Evolutionary conservation across 345 rosid species (phyloP).

Genomic region (Gossypium thurberi): DNA sequence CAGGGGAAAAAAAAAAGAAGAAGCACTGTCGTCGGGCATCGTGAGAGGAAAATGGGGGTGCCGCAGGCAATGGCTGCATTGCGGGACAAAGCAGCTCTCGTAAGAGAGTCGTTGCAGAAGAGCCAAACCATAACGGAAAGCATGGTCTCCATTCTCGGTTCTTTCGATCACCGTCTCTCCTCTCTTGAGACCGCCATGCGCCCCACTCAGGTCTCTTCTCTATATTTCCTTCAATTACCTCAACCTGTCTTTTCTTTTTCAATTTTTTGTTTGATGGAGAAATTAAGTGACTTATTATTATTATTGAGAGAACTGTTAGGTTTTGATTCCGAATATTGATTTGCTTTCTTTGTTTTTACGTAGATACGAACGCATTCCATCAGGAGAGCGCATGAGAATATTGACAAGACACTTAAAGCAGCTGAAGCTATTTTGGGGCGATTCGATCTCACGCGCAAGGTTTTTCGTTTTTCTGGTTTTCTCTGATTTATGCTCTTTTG

Average conservation of each 20-base stretch:
- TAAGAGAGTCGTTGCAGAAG: slow-evolving; percentile 64
- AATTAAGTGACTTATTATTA: background rate
- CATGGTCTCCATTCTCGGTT: slow-evolving; percentile 91
- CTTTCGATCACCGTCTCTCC: slow-evolving; percentile 96
- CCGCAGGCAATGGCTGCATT: slow-evolving; percentile 62
- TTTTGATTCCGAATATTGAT: background rate
- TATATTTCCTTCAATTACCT: background rate
- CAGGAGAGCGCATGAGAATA: slow-evolving; percentile 84
- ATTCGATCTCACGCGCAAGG: slow-evolving; percentile 81
- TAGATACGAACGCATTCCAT: slow-evolving; percentile 91
- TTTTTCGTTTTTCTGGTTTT: background rate
- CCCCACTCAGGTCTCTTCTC: slow-evolving; percentile 70
- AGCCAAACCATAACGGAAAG: slow-evolving; percentile 86
- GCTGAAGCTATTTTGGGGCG: slow-evolving; percentile 72
- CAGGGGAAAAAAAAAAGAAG: background rate
- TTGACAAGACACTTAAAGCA: slow-evolving; percentile 70
- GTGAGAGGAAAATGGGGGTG: slow-evolving; percentile 42
- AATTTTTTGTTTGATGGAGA: background rate
- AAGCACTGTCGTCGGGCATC: background rate
- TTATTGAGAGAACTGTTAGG: background rate
- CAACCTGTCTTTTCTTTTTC: background rate
- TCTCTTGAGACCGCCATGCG: slow-evolving; percentile 99
- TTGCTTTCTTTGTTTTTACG: background rate
- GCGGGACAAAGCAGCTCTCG: slow-evolving; percentile 46
- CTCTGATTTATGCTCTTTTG: background rate